Evolutionary conservation across 345 rosid species (phyloP), one percentile per base, ranked within the genome.

Genomic region (Microcos paniculata): DNA sequence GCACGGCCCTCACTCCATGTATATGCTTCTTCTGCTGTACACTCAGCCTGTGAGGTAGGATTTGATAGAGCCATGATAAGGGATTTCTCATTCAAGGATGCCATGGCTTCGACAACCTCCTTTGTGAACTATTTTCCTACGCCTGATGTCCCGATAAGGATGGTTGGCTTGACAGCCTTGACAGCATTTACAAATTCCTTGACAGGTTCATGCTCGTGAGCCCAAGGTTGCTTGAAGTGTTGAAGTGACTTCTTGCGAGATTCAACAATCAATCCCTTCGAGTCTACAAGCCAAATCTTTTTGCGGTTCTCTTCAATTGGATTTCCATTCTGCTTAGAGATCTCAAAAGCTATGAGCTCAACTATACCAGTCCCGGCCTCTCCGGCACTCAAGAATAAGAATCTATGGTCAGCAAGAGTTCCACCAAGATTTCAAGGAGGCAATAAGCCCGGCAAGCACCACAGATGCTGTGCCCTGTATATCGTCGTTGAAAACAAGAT

Each of bases 351-450:
- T 75, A 96, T 93, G 67, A 96, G 90, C 79, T 96, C 97, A 35
- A 98, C 98, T 31, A 96, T 96, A 30, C 99, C 98, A 4, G 99
- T 96, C 84, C 98, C 99, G 62, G 97, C 99, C 96, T 96, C 99
- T 85, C 98, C 99, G 19, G 99, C 99, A 65, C 99, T 97, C 57
- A 96, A 83, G 89, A 96, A 96, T 68, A 93, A 80, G 82, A 91
- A 92, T 63, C 80, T 93, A 59, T 96, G 99, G 68, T 96, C 94
- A 26, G 91, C 84, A 43, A 96, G 81, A 80, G 81, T 85, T 82
- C 91, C 90, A 56, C 91, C 96, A 33, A 90, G 82, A 77, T 80
- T 86, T 88, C 81, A 87, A 83, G 74, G 97, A 89, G 0, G 97
- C 88, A 65, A 96, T 82, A 71, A 96, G 89, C 49, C 99, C 98